Base-by-base conservation (phyloP, 2,329 filamentous ascomycete genomes). In the Calycina marina region DNA sequence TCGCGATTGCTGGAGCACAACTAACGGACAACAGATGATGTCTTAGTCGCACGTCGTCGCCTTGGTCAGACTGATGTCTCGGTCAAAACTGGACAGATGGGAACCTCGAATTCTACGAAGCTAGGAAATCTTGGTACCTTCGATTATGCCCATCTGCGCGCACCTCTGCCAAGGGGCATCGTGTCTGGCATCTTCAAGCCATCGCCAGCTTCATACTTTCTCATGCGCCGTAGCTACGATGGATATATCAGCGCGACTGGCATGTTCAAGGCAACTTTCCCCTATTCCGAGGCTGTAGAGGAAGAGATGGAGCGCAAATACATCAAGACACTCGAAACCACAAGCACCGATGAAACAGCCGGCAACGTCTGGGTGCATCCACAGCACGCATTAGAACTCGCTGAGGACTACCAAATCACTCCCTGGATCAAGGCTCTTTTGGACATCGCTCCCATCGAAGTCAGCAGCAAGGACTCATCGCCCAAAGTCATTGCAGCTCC, bases 341-440 rank as follows among this genome's bases (percentile, higher is more conserved):
- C 86, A 6, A 93, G 85, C 47, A 67, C 68, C 35, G 86, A 96
- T 52, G 90, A 96, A 63, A 85, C 90, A 17, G 90, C 90, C 15
- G 90, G 90, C 28, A 98, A 94, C 56, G 74, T 98, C 32, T 98
- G 90, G 90, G 86, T 96, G 31, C 74, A 84, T 28, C 85, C 88
- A 4, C 67, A 77, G 43, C 59, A 72, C 72, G 90, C 90, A 20
- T 68, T 98, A 27, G 61, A 70, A 36, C 68, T 98, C 9, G 82
- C 88, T 31, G 74, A 81, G 28, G 86, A 96, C 56, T 98, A 96
- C 55, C 67, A 72, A 35, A 85, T 96, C 55, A 59, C 68, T 30
- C 66, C 78, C 27, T 98, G 90, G 90, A 83, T 98, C 45, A 73
- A 73, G 35, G 90, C 90, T n/a, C 68, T 98, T 12, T 69, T 98